Evolutionary conservation across 345 rosid genomes (phyloP).

Genomic region (Arabis alpina): DNA sequence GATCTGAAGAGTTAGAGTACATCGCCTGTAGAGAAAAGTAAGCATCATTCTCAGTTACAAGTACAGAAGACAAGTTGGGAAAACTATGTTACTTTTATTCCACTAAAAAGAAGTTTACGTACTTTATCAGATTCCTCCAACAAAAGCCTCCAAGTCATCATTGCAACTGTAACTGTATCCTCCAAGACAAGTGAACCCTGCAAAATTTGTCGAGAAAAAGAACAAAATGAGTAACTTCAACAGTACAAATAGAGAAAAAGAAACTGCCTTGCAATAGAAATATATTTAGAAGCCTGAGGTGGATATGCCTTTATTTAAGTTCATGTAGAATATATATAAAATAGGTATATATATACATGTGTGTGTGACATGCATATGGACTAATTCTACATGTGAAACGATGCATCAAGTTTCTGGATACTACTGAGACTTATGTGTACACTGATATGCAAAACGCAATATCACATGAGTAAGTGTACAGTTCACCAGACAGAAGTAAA

Average conservation of each 20-base stretch:
- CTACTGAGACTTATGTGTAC: slow-evolving; percentile 3
- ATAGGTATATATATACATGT: neutral
- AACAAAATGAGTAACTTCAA: slow-evolving; percentile 15
- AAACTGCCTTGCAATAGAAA: slow-evolving; percentile 26
- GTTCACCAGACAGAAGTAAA: neutral
- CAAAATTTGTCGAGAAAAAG: slow-evolving; percentile 34
- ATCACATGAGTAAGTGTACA: slow-evolving; percentile 14
- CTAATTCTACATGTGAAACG: slow-evolving; percentile 14
- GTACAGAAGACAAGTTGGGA: slow-evolving; percentile 18
- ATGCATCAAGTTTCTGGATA: slow-evolving; percentile 13
- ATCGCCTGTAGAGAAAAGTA: slow-evolving; percentile 58
- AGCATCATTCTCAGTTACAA: slow-evolving; percentile 35
- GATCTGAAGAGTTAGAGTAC: slow-evolving; percentile 66
- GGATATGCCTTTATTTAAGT: slow-evolving; percentile 1
- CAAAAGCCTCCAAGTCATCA: slow-evolving; percentile 88
- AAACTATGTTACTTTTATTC: slow-evolving; percentile 23
- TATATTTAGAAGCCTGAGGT: slow-evolving; percentile 13
- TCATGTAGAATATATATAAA: neutral
- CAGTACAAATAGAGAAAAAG: slow-evolving; percentile 11
- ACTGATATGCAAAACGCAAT: slow-evolving; percentile 21
- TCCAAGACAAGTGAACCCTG: slow-evolving; percentile 76
- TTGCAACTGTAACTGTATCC: slow-evolving; percentile 76
- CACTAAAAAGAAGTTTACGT: slow-evolving; percentile 37
- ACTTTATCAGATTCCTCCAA: slow-evolving; percentile 87
- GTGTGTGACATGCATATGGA: slow-evolving; percentile 14